Evolutionary conservation across 495 filamentous ascomycete species (phyloP), one percentile per base, ranked within the genome.

Genomic region (Lophium mytilinum): DNA sequence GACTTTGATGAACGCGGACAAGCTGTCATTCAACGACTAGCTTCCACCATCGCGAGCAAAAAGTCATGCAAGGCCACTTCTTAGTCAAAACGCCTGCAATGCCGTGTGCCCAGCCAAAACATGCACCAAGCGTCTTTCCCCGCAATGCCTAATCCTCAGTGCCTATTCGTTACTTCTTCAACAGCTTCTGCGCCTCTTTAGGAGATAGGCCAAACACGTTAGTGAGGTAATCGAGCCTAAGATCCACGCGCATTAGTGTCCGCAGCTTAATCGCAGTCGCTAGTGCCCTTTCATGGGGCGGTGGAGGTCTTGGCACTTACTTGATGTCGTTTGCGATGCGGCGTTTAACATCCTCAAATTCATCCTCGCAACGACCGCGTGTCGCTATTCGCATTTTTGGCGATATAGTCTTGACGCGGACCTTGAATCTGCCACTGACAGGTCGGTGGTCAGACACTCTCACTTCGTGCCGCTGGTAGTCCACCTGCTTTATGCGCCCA

Each of bases 391-490:
- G 79, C 71, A 83, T 77, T 62, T 81, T 76, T 9, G 80, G 78
- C 57, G 80, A 73, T 34, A 96, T 85, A 0, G 79, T 86, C 74
- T 96, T 97, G 37, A 95, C 77, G 30, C 85, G 80, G 36, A 96
- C 78, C 63, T 78, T 80, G 71, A 98, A 96, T 34, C 76, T 72
- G 0, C 88, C 93, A 63, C 82, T 94, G 51, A 98, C 94, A 8
- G 93, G 93, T 59, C 93, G 79, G 73, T 98, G 93, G 68, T 98
- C 93, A 9, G 88, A 93, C 12, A 90, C 86, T 50, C 84, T 76
- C 35, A 96, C 84, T 73, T 96, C 92, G 72, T 95, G 91, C 42
- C 94, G 78, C 37, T 81, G 76, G 67, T 98, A 98, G 53, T 95
- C 84, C 21, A 88, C 72, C 71, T 96, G 90, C 70, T 90, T 83